These are phyloP conservation scores for Rhinocladiella mackenziei DNA, from an alignment of 2,329 filamentous ascomycete genomes.

Conservation along the genomic window DNA sequence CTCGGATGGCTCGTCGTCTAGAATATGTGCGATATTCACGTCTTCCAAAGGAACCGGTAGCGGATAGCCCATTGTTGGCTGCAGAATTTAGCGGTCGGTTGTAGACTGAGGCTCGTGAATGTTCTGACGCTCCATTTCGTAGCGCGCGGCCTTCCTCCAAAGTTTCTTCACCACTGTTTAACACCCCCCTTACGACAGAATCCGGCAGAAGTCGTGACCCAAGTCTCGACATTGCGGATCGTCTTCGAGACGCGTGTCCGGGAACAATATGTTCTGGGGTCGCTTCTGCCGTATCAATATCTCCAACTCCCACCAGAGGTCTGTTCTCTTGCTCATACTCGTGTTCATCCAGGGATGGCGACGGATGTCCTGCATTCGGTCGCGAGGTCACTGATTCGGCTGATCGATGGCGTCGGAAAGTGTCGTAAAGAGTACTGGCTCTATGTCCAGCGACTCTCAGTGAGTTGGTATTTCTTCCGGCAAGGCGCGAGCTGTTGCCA, in stretches of 20 bases:
- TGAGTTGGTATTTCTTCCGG: conserved; percentile 18
- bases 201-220: conserved; percentile 48
- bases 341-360: conserved; percentile 30
- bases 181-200: conserved; percentile 42
- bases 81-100: conserved; percentile 16
- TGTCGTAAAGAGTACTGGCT: conserved; percentile 26
- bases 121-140: conserved; percentile 41
- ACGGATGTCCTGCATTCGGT: conserved; percentile 12
- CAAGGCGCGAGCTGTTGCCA: conserved; percentile 13
- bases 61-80: conserved; percentile 18
- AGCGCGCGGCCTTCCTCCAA: conserved; percentile 44
- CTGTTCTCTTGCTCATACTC: conserved; percentile 39
- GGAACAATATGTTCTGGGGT: conserved; percentile 22
- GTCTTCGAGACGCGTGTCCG: conserved; percentile 37
- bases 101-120: conserved; percentile 27
- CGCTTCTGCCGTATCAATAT: conserved; percentile 32
- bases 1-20: conserved; percentile 39
- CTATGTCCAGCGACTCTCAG: conserved; percentile 19
- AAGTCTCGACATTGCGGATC: conserved; percentile 47
- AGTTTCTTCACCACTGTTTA: conserved; percentile 46
- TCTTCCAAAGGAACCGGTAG: conserved; percentile 21
- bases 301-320: conserved; percentile 33
- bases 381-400: conserved; percentile 13
- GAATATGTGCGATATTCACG: conserved; percentile 21
- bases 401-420: conserved; percentile 31